These are phyloP conservation scores for Yamadazyma kitorensis DNA, from an alignment of 805 yeast genomes.

Conservation along the genomic window DNA sequence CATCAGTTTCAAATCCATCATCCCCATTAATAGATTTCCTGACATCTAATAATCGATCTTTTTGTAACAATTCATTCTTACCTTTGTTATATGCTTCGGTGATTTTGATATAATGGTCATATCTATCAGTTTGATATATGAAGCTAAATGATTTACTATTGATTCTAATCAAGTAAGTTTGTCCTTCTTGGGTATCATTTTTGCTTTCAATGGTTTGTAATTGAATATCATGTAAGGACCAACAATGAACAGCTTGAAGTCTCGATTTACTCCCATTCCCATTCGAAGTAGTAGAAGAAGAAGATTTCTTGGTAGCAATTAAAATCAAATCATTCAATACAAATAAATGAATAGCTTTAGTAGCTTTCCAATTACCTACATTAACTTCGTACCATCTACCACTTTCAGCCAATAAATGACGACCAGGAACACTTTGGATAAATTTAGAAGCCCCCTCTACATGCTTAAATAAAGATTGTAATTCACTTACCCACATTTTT, in stretches of 20 bases:
- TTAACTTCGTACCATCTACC: conserved; percentile 86
- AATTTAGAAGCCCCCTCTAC: conserved; percentile 90
- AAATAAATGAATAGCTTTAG: conserved; percentile 72
- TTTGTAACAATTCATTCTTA: conserved; percentile 45
- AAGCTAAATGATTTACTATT: conserved; percentile 48
- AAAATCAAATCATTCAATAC: conserved; percentile 74
- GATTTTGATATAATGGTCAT: conserved; percentile 55
- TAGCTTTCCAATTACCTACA: conserved; percentile 78
- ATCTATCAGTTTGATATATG: conserved; percentile 59
- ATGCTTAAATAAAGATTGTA: conserved; percentile 67
- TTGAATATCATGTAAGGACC: conserved; percentile 66
- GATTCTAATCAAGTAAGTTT: conserved; percentile 43
- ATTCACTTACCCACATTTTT: conserved; percentile 75
- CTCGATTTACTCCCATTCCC: conserved; percentile 27
- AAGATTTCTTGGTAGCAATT: conserved; percentile 60
- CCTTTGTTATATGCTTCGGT: conserved; percentile 59
- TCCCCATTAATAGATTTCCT: conserved; percentile 10
- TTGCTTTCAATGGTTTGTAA: conserved; percentile 32
- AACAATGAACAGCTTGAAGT: conserved; percentile 71
- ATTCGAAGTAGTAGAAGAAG: conserved; percentile 23
- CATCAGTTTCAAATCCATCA: conserved; percentile 22
- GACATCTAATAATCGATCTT: conserved; percentile 25
- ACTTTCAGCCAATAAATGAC: conserved; percentile 77
- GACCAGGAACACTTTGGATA: conserved; percentile 69
- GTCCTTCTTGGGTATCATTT: conserved; percentile 20